Evolutionary conservation across 78 protist genomes (phyloP), one percentile per base, ranked within the genome.

Genomic region (Anaeramoeba ignava): DNA sequence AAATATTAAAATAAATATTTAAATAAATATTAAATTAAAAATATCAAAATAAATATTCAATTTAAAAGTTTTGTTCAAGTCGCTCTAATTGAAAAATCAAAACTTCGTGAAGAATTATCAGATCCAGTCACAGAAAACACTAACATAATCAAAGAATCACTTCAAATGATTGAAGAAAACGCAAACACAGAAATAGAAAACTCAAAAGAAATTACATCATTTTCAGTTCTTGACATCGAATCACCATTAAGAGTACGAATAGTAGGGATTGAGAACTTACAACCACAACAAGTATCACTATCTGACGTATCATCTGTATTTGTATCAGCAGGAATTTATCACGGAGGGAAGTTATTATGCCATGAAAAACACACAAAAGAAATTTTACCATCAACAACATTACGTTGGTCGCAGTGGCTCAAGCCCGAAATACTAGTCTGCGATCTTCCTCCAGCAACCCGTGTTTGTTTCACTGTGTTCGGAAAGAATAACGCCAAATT

Each of bases 401-500:
- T 54, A 8, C 8, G 73, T 27, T 54, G 73, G 73, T 27, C 8
- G 36, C 73, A 54, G 17, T 54, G 73, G 73, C 73, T 54, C 73
- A 54, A 54, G 73, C 8, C 73, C 36, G 73, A 54, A 54, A 54
- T 54, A 27, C 8, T 17, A 54, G 17, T 54, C 36, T 8, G 17
- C 73, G 36, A 54, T 54, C 17, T 82, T 0, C 89, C 89, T 2
- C 82, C 80, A 2, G 81, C 38, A 17, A 68, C 86, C 40, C 84
- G 89, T 3, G n/a, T 78, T 0, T 81, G 84, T 82, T 1, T 86
- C 82, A 81, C 86, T 2, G 0, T 86, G 3, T 84, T 3, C 37
- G 83, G 2, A 2, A 34, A 0, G 67, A 83, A 33, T 39, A 1
- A 1, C 78, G 33, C 8, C 1, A 27, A 73, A 31, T 38, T 3